Evolutionary conservation across 2,329 filamentous ascomycete species (phyloP).

Genomic region (Fusarium marasasianum): DNA sequence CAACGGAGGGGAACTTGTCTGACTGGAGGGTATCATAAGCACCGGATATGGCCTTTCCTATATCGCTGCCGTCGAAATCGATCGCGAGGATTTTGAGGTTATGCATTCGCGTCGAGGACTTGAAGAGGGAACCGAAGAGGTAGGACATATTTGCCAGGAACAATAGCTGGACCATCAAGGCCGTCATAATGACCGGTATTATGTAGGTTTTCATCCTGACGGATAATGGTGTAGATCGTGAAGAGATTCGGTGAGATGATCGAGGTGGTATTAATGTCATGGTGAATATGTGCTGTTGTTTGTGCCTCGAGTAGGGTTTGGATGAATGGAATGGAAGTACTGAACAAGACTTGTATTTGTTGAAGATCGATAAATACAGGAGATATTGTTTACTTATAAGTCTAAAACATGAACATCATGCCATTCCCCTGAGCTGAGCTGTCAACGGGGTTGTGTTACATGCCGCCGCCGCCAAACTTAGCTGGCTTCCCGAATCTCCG

Average conservation of each 20-base stretch:
- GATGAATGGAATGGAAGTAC: not conserved
- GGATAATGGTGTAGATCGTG: not conserved
- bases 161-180: not conserved
- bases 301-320: not conserved
- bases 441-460: not conserved
- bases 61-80: not conserved
- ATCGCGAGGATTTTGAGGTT: not conserved
- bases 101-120: not conserved
- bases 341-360: not conserved
- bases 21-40: not conserved
- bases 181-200: not conserved
- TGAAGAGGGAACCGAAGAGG: not conserved
- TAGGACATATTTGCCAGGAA: not conserved
- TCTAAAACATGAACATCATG: not conserved
- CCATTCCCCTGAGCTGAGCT: not conserved
- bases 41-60: not conserved
- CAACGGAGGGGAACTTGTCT: not conserved
- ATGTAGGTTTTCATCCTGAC: not conserved
- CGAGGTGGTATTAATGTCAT: not conserved
- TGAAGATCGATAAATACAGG: accelerated
- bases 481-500: not conserved
- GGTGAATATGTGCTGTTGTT: not conserved
- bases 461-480: not conserved
- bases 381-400: not conserved
- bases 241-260: not conserved